Base-by-base conservation (phyloP, 2,329 filamentous ascomycete genomes). In the Aspergillus sojae region DNA sequence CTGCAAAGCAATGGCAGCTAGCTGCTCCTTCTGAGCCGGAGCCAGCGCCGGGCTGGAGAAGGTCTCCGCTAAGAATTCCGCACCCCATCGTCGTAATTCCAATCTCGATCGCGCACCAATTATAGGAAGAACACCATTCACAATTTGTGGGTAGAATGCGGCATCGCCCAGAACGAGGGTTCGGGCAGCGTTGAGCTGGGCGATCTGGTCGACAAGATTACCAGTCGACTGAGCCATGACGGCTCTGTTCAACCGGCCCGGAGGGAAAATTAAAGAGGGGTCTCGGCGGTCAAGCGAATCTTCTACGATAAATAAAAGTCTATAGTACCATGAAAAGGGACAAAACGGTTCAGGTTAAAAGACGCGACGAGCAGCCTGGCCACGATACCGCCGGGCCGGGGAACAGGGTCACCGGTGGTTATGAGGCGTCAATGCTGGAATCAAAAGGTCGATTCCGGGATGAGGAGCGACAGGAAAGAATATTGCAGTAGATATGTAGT, bases 41-140 rank as follows among this genome's bases (percentile, higher is more conserved):
- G 89, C 83, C 71, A 98, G 84, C 26, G 91, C 88, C n/a, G 96
- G 95, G 64, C 92, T 96, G 62, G 95, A 91, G 80, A 99, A 98
- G 2, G 94, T 93, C 82, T 99, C 95, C 62, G 94, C 93, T 50
- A 99, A 84, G 75, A 99, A 99, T 65, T 97, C 94, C 67, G 94
- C 90, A 30, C 94, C 95, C 95, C 95, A 99, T 90, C 94, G 85
- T 79, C 93, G 91, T 72, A 98, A 83, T 79, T 96, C 92, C 62
- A 97, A 80, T 65, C 88, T 86, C 67, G 92, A 86, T 68, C 85
- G 84, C 58, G 91, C 87, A 65, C 90, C 89, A 78, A 97, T 91
- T 72, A 98, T 94, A 61, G 94, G 93, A n/a, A 98, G 83, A 67
- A 98, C 93, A 55, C 93, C 93, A 74, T 92, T 91, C 67, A 99